These are phyloP conservation scores for Bruguiera gymnorhiza DNA, from an alignment of 345 rosid genomes.

Conservation along the genomic window DNA sequence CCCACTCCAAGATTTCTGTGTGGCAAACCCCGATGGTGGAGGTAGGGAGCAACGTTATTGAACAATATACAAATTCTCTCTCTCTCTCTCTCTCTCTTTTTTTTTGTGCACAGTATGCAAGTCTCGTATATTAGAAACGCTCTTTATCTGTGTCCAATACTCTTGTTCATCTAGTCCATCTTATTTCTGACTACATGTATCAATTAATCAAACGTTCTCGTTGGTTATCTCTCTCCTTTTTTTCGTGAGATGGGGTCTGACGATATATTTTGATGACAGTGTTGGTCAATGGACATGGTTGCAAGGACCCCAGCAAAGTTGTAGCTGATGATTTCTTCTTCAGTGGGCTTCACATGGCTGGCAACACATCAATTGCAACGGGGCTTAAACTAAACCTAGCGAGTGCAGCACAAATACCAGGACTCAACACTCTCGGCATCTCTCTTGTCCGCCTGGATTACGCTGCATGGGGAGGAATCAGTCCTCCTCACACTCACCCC, in stretches of 20 bases:
- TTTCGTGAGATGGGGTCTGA: too few species aligned
- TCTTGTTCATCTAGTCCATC: too few species aligned
- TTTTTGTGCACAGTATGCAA: too few species aligned
- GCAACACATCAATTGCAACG: background rate
- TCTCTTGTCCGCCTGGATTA: background rate
- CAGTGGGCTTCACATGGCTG: background rate
- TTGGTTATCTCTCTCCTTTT: too few species aligned
- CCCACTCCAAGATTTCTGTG: conserved; percentile 30
- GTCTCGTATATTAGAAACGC: background rate
- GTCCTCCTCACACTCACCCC: conserved; percentile 4
- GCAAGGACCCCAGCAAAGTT: background rate
- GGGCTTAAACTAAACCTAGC: background rate
- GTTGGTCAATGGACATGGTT: background rate
- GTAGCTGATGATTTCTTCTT: background rate
- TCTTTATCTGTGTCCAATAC: background rate
- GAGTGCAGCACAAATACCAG: background rate
- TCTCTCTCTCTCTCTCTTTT: too few species aligned
- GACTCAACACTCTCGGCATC: conserved; percentile 12
- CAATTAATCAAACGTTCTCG: too few species aligned
- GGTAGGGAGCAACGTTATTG: conserved; percentile 3
- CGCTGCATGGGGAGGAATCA: conserved; percentile 7
- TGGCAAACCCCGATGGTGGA: conserved; percentile 15
- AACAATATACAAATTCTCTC: too few species aligned
- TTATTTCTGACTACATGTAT: too few species aligned
- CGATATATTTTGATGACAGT: background rate